Percentiles rank a stretch among this genome's conserved stretches.
Evolutionary conservation across 352 stramenopile species (phyloP).

Genomic region (Pythium apleroticum): DNA sequence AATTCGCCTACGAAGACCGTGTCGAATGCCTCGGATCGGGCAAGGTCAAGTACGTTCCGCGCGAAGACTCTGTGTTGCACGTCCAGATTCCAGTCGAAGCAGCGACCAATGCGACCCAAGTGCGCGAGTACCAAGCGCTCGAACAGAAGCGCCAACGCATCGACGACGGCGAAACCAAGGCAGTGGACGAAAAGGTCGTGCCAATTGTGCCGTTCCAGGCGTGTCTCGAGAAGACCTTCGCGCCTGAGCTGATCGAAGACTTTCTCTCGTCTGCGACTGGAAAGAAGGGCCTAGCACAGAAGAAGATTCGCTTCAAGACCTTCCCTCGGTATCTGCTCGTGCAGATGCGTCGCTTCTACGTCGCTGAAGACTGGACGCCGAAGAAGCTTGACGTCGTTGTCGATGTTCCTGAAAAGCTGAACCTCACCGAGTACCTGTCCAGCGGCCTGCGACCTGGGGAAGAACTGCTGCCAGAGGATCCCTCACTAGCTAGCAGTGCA

Average conservation of each 20-base stretch:
- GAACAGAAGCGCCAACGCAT: conserved; percentile 88
- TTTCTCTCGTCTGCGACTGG: conserved; percentile 77
- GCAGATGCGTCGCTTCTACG: conserved; percentile 96
- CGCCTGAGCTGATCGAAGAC: conserved; percentile 91
- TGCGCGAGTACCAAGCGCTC: conserved; percentile 83
- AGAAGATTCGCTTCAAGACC: conserved; percentile 88
- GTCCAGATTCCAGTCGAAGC: conserved; percentile 88
- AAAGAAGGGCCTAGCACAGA: conserved; percentile 76
- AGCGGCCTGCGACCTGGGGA: conserved; percentile 85
- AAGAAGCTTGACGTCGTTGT: conserved; percentile 98
- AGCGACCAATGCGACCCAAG: conserved; percentile 82
- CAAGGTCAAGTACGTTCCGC: conserved; percentile 88
- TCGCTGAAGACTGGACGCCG: conserved; percentile 95
- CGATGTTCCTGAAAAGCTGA: conserved; percentile 93
- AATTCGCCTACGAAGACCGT: conserved; percentile 88
- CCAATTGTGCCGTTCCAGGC: conserved; percentile 93
- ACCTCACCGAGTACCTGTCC: conserved; percentile 77
- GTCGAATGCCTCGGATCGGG: conserved; percentile 73
- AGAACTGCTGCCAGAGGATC: conserved; percentile 80
- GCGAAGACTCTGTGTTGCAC: conserved; percentile 79
- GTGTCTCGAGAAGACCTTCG: conserved; percentile 93
- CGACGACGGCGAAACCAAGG: conserved; percentile 48
- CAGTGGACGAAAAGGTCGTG: conserved; percentile 78
- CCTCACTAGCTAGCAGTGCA: conserved; percentile 21
- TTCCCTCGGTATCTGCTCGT: conserved; percentile 97